A percentile compares a stretch with the other conserved stretches of the same genome.
Conservation (phyloP, 2,329 filamentous ascomycete genomes). For the Colletotrichum tanaceti region DNA sequence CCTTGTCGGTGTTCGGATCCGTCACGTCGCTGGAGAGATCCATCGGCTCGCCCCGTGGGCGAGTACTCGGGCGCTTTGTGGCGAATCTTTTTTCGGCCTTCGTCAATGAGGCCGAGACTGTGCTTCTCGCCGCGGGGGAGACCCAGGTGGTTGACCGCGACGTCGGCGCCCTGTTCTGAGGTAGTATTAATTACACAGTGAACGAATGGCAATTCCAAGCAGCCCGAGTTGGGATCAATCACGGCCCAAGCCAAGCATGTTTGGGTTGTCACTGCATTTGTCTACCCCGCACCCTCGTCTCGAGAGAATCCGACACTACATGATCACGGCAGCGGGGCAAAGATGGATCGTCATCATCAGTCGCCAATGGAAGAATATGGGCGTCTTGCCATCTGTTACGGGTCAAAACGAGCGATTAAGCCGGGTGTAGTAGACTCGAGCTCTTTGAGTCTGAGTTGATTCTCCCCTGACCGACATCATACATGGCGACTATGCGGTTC, state of each 20-base stretch:
- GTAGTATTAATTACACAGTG: conserved; percentile 52
- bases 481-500: background rate
- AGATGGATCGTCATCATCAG: background rate
- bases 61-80: conserved; percentile 44
- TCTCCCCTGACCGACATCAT: background rate
- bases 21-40: conserved; percentile 73
- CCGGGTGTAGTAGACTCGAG: no score
- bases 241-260: background rate
- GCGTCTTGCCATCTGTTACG: no score
- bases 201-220: background rate
- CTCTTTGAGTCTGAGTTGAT: background rate
- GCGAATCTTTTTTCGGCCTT: conserved; percentile 52
- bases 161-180: conserved; percentile 71
- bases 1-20: conserved; percentile 68
- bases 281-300: conserved; percentile 24
- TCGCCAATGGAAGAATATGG: background rate
- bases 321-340: background rate
- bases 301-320: conserved; percentile 3
- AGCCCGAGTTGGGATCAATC: background rate
- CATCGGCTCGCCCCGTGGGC: conserved; percentile 61
- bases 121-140: conserved; percentile 48
- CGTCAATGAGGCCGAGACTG: conserved; percentile 47
- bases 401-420: background rate
- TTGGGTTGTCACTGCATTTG: background rate
- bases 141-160: conserved; percentile 72